Percentiles rank a stretch among this genome's conserved stretches.
phyloP scores from a whole-genome alignment of 768 basidiomycete species.

The Tubosaeta sp. region DNA sequence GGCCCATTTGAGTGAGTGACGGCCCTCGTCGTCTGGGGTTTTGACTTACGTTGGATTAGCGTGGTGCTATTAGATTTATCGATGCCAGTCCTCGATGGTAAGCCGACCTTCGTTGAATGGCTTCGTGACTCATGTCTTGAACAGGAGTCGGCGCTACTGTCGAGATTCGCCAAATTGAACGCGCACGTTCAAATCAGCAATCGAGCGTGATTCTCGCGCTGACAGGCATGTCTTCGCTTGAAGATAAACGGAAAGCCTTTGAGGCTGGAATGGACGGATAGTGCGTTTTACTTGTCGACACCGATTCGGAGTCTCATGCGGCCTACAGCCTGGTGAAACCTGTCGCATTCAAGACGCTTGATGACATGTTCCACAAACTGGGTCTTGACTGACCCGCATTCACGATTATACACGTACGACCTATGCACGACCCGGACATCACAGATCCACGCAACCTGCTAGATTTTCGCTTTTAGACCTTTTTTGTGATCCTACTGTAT shows the following conservation, averaged over 20 bases:
- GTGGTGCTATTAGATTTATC: conserved; percentile 85
- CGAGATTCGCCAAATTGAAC: conserved; percentile 77
- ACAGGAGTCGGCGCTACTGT: conserved; percentile 78
- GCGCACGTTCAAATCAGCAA: conserved; percentile 27
- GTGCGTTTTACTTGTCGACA: conserved; percentile 46
- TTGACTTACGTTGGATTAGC: conserved; percentile 36
- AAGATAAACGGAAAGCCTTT: conserved; percentile 89
- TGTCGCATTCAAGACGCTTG: conserved; percentile 88
- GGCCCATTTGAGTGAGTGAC: conserved; percentile 81
- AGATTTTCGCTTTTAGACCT: conserved; percentile 4
- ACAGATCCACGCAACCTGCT: conserved; percentile 3
- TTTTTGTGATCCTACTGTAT: conserved; percentile 8
- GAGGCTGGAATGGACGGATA: conserved; percentile 94
- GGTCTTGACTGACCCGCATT: conserved; percentile 41
- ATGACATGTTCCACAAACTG: conserved; percentile 76
- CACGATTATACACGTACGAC: conserved; percentile 2
- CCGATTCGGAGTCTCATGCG: not conserved
- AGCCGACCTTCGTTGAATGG: conserved; percentile 10
- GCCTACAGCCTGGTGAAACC: conserved; percentile 80
- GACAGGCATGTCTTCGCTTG: conserved; percentile 90
- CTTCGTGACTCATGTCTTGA: not conserved
- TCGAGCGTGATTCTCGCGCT: conserved; percentile 72
- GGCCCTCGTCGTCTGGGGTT: not conserved
- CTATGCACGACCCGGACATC: conserved; percentile 8
- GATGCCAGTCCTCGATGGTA: conserved; percentile 92